phyloP scores from a whole-genome alignment of 371 early-diverging fungal species.

The Chytridiales sp. region DNA sequence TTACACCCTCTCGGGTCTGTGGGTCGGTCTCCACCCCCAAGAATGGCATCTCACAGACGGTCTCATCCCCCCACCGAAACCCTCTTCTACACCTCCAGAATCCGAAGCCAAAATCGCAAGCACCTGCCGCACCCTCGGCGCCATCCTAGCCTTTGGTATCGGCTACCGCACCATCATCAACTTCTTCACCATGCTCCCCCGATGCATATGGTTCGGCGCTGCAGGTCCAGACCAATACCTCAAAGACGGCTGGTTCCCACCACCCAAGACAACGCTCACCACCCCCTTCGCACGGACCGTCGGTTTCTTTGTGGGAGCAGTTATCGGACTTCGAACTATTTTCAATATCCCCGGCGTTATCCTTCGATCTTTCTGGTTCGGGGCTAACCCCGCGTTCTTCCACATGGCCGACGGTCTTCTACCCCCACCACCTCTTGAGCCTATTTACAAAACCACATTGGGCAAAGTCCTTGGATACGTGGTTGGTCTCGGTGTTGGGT shows the following conservation, averaged over 20 bases:
- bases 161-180: neutral
- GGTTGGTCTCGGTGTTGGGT: neutral
- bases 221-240: neutral
- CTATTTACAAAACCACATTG: neutral
- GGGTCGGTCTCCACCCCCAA: neutral
- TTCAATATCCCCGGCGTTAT: neutral
- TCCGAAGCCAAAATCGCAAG: neutral
- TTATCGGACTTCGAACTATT: neutral
- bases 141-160: neutral
- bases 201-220: neutral
- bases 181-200: conserved; percentile 2
- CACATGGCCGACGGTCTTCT: conserved; percentile 3
- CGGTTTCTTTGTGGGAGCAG: neutral
- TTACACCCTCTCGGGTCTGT: neutral
- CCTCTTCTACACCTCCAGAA: too few species aligned
- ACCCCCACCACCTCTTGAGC: neutral
- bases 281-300: neutral
- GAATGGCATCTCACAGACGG: conserved; percentile 3
- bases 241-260: conserved; percentile 2
- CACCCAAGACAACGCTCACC: neutral
- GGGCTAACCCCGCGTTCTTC: neutral
- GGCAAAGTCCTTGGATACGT: neutral
- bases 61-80: neutral
- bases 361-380: neutral
- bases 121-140: neutral